These are phyloP conservation scores for Termitomyces sp. DNA, from an alignment of 768 basidiomycete species.

Conservation along the genomic window DNA sequence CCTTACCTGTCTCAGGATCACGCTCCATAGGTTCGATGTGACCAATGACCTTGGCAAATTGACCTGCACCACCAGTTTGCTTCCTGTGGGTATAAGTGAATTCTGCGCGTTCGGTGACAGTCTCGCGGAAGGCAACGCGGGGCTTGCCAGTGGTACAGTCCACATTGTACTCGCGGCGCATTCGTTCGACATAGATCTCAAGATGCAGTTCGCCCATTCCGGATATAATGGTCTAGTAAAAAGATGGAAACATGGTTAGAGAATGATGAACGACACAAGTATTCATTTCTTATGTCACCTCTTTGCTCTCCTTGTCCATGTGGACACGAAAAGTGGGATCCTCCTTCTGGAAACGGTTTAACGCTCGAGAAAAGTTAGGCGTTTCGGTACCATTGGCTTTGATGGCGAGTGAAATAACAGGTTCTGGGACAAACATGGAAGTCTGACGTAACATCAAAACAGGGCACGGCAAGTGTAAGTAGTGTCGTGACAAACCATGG, in stretches of 20 bases:
- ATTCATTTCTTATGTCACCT: slow-evolving; percentile 45
- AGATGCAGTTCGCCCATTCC: slow-evolving; percentile 99
- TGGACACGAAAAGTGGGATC: slow-evolving; percentile 99
- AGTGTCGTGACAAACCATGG: slow-evolving; percentile 66
- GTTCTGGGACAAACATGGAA: slow-evolving; percentile 98
- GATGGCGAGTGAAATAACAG: slow-evolving; percentile 94
- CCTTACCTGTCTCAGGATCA: slow-evolving; percentile 74
- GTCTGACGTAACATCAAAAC: slow-evolving; percentile 51
- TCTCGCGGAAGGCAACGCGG: slow-evolving; percentile 95
- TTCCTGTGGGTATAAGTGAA: slow-evolving; percentile 97
- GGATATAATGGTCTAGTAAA: slow-evolving; percentile 87
- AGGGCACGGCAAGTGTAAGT: background rate
- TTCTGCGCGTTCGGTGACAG: slow-evolving; percentile 75
- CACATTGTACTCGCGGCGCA: slow-evolving; percentile 96
- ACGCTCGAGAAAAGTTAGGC: slow-evolving; percentile 93
- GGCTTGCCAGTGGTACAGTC: slow-evolving; percentile 94
- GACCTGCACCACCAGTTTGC: slow-evolving; percentile 95
- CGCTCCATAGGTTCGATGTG: slow-evolving; percentile 85
- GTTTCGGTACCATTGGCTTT: slow-evolving; percentile 91
- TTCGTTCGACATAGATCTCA: slow-evolving; percentile 98
- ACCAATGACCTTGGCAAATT: slow-evolving; percentile 92
- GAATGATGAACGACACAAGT: background rate
- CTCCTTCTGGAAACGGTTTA: slow-evolving; percentile 97
- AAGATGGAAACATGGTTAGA: background rate
- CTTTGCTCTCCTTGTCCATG: slow-evolving; percentile 89